Evolutionary conservation across 495 filamentous ascomycete species (phyloP).

Genomic region (Rusavskia elegans): DNA sequence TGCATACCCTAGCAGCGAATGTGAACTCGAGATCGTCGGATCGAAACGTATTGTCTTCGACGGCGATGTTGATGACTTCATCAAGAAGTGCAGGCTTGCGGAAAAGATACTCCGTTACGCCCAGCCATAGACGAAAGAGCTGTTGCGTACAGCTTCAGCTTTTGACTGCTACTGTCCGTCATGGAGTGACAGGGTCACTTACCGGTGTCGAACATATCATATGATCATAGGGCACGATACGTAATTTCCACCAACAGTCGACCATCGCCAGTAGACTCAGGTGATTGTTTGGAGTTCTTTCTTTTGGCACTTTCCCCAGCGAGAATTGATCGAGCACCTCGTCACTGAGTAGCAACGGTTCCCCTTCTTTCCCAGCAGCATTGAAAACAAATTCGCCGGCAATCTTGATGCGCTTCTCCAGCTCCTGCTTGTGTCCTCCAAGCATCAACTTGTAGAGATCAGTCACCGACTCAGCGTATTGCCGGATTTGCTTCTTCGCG

Average conservation of each 20-base stretch:
- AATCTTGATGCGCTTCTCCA: conserved; percentile 59
- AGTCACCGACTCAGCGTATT: conserved; percentile 85
- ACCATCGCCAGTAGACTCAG: conserved; percentile 93
- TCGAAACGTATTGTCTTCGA: conserved; percentile 76
- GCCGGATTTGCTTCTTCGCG: conserved; percentile 78
- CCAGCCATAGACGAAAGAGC: conserved; percentile 95
- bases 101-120: conserved; percentile 93
- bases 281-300: conserved; percentile 74
- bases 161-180: not conserved
- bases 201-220: conserved; percentile 97
- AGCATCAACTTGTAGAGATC: conserved; percentile 95
- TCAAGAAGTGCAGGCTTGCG: conserved; percentile 68
- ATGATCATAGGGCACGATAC: conserved; percentile 93
- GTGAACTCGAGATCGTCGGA: conserved; percentile 93
- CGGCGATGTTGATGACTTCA: conserved; percentile 70
- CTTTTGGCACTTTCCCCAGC: conserved; percentile 48
- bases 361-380: conserved; percentile 34
- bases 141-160: conserved; percentile 9
- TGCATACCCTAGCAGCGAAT: conserved; percentile 66
- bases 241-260: conserved; percentile 88
- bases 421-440: conserved; percentile 60
- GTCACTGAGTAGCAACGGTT: conserved; percentile 61
- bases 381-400: conserved; percentile 72
- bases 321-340: conserved; percentile 79
- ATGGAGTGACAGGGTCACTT: conserved; percentile 3